Percentiles rank a stretch among this genome's conserved stretches.
These are phyloP conservation scores for Bipolaris bicolor DNA, from an alignment of 2,329 filamentous ascomycete species.

Conservation along the genomic window DNA sequence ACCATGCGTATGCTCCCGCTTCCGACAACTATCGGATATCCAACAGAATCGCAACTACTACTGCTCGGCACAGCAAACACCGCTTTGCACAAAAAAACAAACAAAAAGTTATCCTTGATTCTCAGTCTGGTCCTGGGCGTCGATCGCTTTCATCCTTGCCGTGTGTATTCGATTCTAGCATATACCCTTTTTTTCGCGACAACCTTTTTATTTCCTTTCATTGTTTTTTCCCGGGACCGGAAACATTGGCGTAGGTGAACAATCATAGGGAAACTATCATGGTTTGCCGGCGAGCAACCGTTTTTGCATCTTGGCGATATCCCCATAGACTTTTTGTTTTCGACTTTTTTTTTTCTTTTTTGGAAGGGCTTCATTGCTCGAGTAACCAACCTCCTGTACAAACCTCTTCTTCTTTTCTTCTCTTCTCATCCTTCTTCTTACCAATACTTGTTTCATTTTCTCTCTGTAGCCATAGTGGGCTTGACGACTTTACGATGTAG, in stretches of 20 bases:
- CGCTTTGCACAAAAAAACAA: neutral
- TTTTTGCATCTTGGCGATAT: conserved; percentile 36
- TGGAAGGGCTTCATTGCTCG: conserved; percentile 32
- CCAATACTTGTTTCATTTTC: neutral
- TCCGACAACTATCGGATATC: conserved; percentile 10
- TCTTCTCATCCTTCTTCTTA: conserved; percentile 12
- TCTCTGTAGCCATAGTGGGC: neutral
- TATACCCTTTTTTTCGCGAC: conserved; percentile 35
- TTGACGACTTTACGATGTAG: conserved; percentile 3
- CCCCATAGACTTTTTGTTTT: conserved; percentile 36
- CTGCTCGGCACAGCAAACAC: conserved; percentile 15
- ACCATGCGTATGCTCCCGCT: conserved; percentile 4
- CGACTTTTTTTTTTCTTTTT: conserved; percentile 11
- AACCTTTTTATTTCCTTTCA: neutral
- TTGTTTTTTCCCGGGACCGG: conserved; percentile 15
- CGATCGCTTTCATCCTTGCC: neutral
- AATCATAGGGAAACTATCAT: conserved; percentile 8
- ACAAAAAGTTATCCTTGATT: conserved; percentile 19
- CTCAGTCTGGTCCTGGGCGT: neutral
- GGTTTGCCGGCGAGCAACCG: conserved; percentile 28
- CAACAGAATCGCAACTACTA: neutral
- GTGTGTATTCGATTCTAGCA: conserved; percentile 23
- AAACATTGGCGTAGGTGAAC: conserved; percentile 20
- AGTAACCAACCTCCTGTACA: conserved; percentile 15
- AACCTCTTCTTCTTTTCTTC: conserved; percentile 11